These are phyloP conservation scores for Hypomyces rosellus DNA, from an alignment of 2,329 filamentous ascomycete species.

Conservation along the genomic window DNA sequence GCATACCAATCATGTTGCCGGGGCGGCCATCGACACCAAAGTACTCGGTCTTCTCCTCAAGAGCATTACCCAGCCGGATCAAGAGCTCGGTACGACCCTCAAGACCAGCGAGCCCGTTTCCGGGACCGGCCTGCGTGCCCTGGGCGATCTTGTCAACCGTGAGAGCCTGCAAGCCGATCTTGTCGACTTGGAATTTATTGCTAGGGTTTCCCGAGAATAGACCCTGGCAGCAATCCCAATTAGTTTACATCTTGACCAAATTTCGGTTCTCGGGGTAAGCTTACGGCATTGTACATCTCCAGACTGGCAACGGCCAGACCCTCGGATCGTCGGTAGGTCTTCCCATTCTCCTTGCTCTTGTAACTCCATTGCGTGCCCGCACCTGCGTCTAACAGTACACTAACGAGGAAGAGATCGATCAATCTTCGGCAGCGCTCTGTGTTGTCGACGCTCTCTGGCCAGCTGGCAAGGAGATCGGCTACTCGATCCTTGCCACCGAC, in stretches of 20 bases:
- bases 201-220: slow-evolving; percentile 75
- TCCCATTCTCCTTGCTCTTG: slow-evolving; percentile 82
- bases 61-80: slow-evolving; percentile 65
- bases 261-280: slow-evolving; percentile 13
- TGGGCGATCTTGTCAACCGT: slow-evolving; percentile 68
- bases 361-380: slow-evolving; percentile 89
- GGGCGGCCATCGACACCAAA: slow-evolving; percentile 81
- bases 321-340: slow-evolving; percentile 77
- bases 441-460: slow-evolving; percentile 61
- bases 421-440: slow-evolving; percentile 69
- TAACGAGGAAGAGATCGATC: slow-evolving; percentile 72
- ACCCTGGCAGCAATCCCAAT: slow-evolving; percentile 42
- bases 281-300: slow-evolving; percentile 84
- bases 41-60: slow-evolving; percentile 69
- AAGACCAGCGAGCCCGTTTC: slow-evolving; percentile 77
- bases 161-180: slow-evolving; percentile 51
- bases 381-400: slow-evolving; percentile 78
- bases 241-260: slow-evolving; percentile 9
- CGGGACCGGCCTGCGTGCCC: slow-evolving; percentile 76
- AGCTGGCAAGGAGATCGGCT: slow-evolving; percentile 62
- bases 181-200: slow-evolving; percentile 85
- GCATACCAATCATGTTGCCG: slow-evolving; percentile 85
- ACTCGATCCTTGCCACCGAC: slow-evolving; percentile 72
- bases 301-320: slow-evolving; percentile 69
- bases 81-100: slow-evolving; percentile 79